Evolutionary conservation across 1,139 yeast genomes (phyloP).

Genomic region (Yamadazyma siamensis): DNA sequence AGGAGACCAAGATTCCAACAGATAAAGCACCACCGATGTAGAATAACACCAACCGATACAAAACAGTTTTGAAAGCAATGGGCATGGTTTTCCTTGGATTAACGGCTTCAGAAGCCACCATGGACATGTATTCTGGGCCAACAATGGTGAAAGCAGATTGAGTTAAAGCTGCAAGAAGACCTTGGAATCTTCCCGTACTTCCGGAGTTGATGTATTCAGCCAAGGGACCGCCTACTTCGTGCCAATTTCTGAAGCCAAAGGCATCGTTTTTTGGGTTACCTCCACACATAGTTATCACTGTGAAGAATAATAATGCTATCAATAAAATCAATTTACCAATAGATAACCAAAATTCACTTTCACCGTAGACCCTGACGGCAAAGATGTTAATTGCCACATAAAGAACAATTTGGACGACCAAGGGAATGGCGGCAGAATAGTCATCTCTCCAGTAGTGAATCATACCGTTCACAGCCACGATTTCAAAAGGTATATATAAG

Average conservation of each 20-base stretch:
- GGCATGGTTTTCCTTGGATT: slow-evolving; percentile 74
- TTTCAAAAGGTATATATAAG: slow-evolving; percentile 73
- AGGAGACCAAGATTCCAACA: slow-evolving; percentile 36
- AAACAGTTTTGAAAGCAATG: slow-evolving; percentile 71
- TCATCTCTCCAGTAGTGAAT: slow-evolving; percentile 76
- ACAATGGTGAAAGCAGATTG: slow-evolving; percentile 68
- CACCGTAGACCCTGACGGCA: slow-evolving; percentile 73
- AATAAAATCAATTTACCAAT: slow-evolving; percentile 68
- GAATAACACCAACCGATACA: slow-evolving; percentile 63
- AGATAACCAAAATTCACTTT: slow-evolving; percentile 75
- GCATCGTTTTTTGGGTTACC: slow-evolving; percentile 59
- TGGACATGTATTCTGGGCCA: slow-evolving; percentile 78
- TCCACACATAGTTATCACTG: too few relatives aligned
- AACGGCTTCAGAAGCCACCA: slow-evolving; percentile 77
- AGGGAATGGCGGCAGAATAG: slow-evolving; percentile 61
- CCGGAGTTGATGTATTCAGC: slow-evolving; percentile 55
- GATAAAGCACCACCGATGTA: slow-evolving; percentile 51
- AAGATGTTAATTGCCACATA: slow-evolving; percentile 62
- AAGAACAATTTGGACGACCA: slow-evolving; percentile 56
- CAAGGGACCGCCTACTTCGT: slow-evolving; percentile 41
- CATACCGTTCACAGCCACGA: slow-evolving; percentile 73
- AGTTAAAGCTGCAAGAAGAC: slow-evolving; percentile 58
- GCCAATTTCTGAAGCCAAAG: slow-evolving; percentile 66
- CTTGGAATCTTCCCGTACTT: slow-evolving; percentile 63
- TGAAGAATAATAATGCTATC: slow-evolving; percentile 64